These are phyloP conservation scores for Candida manassasensis DNA, from an alignment of 805 yeast species.

Conservation along the genomic window DNA sequence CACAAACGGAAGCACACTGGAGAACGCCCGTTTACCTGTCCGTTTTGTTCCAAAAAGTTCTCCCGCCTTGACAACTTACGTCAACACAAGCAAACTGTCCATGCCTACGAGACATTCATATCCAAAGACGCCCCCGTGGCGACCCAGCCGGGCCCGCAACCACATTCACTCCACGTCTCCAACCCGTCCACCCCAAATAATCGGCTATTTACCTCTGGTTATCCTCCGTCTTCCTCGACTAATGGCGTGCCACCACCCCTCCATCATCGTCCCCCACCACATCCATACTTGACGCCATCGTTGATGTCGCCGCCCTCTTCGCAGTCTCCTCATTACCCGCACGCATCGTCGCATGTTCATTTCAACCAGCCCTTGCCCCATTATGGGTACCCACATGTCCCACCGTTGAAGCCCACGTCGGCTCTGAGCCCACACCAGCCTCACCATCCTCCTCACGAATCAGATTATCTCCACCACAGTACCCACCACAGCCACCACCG, in stretches of 20 bases:
- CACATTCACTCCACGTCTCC: no score
- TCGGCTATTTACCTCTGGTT: slow-evolving; percentile 2
- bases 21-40: slow-evolving; percentile 87
- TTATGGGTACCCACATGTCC: no score
- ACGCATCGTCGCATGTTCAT: not conserved
- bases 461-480: no score
- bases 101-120: slow-evolving; percentile 35
- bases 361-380: not conserved
- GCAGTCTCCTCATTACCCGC: slow-evolving; percentile 7
- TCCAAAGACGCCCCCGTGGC: slow-evolving; percentile 10
- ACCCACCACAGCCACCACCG: no score
- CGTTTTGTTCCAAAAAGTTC: slow-evolving; percentile 72
- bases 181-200: slow-evolving; percentile 6
- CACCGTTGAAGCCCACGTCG: no score
- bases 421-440: no score
- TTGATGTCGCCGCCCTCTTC: slow-evolving; percentile 7
- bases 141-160: slow-evolving; percentile 3
- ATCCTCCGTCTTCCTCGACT: slow-evolving; percentile 4
- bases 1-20: slow-evolving; percentile 94
- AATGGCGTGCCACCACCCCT: not conserved
- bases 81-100: slow-evolving; percentile 81
- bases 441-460: no score
- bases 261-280: slow-evolving; percentile 1
- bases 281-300: not conserved
- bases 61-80: slow-evolving; percentile 82